Evolutionary conservation across 768 basidiomycete genomes (phyloP).

Genomic region (Mycena indigotica): DNA sequence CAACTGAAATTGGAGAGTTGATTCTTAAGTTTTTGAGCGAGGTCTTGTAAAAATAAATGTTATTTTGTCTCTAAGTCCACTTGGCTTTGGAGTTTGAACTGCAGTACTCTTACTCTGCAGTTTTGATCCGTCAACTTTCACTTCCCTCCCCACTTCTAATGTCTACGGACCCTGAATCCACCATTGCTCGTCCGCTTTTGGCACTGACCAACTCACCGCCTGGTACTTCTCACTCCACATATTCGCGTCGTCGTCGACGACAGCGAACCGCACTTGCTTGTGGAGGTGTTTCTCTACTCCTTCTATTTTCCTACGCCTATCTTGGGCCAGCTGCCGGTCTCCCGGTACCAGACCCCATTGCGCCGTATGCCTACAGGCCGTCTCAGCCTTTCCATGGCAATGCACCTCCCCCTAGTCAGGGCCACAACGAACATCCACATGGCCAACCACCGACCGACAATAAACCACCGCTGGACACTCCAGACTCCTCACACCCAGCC

Average conservation of each 20-base stretch:
- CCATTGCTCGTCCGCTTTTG: conserved; percentile 3
- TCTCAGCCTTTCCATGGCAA: neutral
- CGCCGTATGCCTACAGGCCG: neutral
- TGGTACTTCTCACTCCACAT: neutral
- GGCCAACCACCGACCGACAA: neutral
- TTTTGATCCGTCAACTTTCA: too few relatives aligned
- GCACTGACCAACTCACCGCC: neutral
- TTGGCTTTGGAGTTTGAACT: too few relatives aligned
- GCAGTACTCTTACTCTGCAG: too few relatives aligned
- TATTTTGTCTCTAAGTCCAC: too few relatives aligned
- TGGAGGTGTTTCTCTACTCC: neutral
- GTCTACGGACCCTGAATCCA: conserved; percentile 9
- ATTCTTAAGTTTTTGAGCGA: conserved; percentile 35
- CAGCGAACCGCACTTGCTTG: neutral
- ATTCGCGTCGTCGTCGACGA: neutral
- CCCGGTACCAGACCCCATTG: neutral
- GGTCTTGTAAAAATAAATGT: conserved; percentile 1
- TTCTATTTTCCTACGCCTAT: neutral
- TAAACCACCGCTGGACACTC: conserved; percentile 1
- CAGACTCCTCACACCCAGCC: neutral
- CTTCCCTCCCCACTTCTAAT: too few relatives aligned
- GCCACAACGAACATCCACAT: neutral
- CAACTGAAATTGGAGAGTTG: conserved; percentile 35
- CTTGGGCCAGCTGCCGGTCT: neutral
- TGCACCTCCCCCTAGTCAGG: conserved; percentile 3